These are phyloP conservation scores for Neonectria faginata DNA, from an alignment of 2,329 filamentous ascomycete species.

Conservation along the genomic window DNA sequence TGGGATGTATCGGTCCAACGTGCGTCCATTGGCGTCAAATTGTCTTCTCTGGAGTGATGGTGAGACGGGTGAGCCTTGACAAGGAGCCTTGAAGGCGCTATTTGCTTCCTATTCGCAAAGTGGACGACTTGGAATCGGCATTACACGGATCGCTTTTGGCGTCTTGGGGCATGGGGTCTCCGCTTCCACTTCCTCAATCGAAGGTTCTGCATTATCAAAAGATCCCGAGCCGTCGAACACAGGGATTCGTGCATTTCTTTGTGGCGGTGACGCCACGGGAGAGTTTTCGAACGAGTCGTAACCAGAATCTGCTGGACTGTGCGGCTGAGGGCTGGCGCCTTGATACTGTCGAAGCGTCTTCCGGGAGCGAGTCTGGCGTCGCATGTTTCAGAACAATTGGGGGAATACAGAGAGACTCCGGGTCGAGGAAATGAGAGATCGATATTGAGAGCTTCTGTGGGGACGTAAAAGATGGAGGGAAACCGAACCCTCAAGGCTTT, in stretches of 20 bases:
- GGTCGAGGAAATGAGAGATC: neutral
- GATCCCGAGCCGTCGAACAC: conserved; percentile 38
- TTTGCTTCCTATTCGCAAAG: conserved; percentile 27
- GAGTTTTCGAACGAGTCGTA: conserved; percentile 46
- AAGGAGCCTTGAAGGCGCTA: neutral
- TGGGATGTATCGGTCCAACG: conserved; percentile 65
- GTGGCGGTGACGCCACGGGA: conserved; percentile 12
- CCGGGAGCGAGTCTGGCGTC: conserved; percentile 25
- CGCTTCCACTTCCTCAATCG: conserved; percentile 15
- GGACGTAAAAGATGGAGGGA: neutral
- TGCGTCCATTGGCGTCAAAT: conserved; percentile 29
- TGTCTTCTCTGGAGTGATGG: conserved; percentile 22
- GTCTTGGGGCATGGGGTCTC: neutral
- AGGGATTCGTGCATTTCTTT: conserved; percentile 17
- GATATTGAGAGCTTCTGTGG: neutral
- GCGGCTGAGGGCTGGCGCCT: conserved; percentile 10
- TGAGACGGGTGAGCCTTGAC: neutral
- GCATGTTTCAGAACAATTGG: conserved; percentile 3
- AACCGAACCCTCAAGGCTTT: neutral
- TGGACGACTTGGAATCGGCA: neutral
- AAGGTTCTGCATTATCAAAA: conserved; percentile 14
- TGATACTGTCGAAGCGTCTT: conserved; percentile 20
- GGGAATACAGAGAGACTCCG: neutral
- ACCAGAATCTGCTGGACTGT: conserved; percentile 46
- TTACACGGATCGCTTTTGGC: neutral